These are phyloP conservation scores for Parietaria judaica DNA, from an alignment of 306 rosid species.

Conservation along the genomic window DNA sequence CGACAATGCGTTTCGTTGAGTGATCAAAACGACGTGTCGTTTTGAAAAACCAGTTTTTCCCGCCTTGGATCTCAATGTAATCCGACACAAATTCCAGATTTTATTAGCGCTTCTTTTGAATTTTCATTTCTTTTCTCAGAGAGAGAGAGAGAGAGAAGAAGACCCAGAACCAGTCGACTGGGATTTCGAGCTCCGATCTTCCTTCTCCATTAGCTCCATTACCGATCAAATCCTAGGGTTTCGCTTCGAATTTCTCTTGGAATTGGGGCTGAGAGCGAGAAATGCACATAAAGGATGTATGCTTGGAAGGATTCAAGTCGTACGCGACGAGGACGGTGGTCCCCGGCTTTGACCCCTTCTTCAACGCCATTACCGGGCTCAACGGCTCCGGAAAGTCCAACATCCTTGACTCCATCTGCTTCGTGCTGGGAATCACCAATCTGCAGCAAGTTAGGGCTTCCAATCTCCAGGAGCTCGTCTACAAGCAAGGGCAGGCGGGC, in stretches of 20 bases:
- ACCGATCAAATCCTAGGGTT: neutral
- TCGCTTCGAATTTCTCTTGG: neutral
- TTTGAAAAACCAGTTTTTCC: neutral
- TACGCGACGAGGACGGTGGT: conserved; percentile 89
- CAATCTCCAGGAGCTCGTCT: conserved; percentile 91
- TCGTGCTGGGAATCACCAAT: conserved; percentile 83
- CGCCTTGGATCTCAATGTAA: neutral
- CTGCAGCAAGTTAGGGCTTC: conserved; percentile 92
- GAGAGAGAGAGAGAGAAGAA: conserved; percentile 7
- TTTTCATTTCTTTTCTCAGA: neutral
- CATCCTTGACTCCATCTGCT: conserved; percentile 88
- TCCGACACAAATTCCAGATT: neutral
- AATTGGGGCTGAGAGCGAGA: neutral
- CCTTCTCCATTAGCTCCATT: neutral
- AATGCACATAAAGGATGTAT: conserved; percentile 78
- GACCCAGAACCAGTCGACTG: neutral
- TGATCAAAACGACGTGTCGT: conserved; percentile 5
- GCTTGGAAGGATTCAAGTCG: conserved; percentile 97
- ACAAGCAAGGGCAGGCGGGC: conserved; percentile 96
- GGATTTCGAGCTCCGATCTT: conserved; percentile 3
- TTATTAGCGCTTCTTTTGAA: conserved; percentile 8
- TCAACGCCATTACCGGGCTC: conserved; percentile 88
- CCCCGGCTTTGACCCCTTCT: conserved; percentile 75
- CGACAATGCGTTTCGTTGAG: too few species aligned
- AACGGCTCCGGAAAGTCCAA: conserved; percentile 97